Evolutionary conservation across 441 rosid genomes (phyloP), one percentile per base, ranked within the genome.

Genomic region (Metrosideros polymorpha): DNA sequence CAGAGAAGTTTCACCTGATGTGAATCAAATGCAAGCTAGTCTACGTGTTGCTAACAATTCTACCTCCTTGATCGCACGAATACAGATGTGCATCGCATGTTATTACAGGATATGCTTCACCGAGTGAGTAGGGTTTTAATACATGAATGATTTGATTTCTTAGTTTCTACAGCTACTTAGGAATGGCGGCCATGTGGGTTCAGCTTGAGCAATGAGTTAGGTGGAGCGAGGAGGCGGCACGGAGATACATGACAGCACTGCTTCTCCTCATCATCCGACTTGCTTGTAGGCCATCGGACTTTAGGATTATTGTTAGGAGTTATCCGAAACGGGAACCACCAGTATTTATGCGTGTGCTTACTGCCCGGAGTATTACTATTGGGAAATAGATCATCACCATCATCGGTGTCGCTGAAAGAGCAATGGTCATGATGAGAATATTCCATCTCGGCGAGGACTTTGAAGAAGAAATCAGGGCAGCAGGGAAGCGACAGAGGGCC

Each of bases 401-500:
- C 47, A 22, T 71, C n/a, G 39, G 35, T 14, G 79, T 71, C 47
- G 79, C 79, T 71, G 79, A 15, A 71, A 22, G 45, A 66, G 8
- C 47, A 71, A 9, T 71, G 79, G 39, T 71, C 79, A 6, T 35
- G 61, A 32, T 32, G 57, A 15, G 57, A 83, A 9, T 43, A 30
- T 35, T 50, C 84, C 57, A 55, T 50, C 84, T 50, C 57, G 61
- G 57, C 57, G 35, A 94, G 83, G 54, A 90, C 92, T 87, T 90
- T 92, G 42, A 85, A 88, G 89, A 93, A 94, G 85, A 91, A 86
- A 86, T 92, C 94, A 61, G 93, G 94, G 53, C 92, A 89, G 12
- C 95, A 93, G 24, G 95, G 95, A 77, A 94, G 94, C 87, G 82
- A 84, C 52, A 94, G 90, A 7, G 96, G 96, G 71, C 96, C 96